Percentiles rank a stretch among this genome's conserved stretches.
Evolutionary conservation across 108 stramenopile species (phyloP).

Genomic region (Fragilaria crotonensis): DNA sequence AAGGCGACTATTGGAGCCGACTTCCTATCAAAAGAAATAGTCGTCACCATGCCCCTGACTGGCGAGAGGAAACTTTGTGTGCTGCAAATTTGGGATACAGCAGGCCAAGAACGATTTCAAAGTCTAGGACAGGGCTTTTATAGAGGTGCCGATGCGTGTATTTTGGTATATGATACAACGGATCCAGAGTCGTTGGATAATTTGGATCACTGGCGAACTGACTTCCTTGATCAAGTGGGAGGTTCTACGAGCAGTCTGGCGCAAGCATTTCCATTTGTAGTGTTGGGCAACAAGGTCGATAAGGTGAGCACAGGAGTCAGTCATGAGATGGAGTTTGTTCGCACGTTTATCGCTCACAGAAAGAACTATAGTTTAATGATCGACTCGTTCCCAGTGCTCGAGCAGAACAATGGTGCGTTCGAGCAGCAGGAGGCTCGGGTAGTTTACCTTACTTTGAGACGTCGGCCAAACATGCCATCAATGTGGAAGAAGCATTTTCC

Average conservation of each 20-base stretch:
- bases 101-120: constrained; percentile 98
- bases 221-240: constrained; percentile 83
- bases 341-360: constrained; percentile 13
- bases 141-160: constrained; percentile 95
- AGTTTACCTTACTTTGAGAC: constrained; percentile 90
- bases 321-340: constrained; percentile 18
- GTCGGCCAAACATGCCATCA: constrained; percentile 89
- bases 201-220: constrained; percentile 89
- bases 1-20: constrained; percentile 99
- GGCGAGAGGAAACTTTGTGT: constrained; percentile 70
- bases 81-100: constrained; percentile 99
- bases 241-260: neutral
- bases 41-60: constrained; percentile 50
- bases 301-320: no score
- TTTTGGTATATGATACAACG: constrained; percentile 97
- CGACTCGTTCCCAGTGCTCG: constrained; percentile 62
- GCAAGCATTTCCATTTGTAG: constrained; percentile 87
- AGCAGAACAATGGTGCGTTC: constrained; percentile 80
- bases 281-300: constrained; percentile 97
- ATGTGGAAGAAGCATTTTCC: constrained; percentile 92
- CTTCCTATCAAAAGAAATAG: constrained; percentile 88
- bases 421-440: constrained; percentile 42
- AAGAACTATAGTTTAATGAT: constrained; percentile 32
- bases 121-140: constrained; percentile 95
- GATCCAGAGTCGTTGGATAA: constrained; percentile 92